These are phyloP conservation scores for Termitomyces sp. DNA, from an alignment of 768 basidiomycete species.

Conservation along the genomic window DNA sequence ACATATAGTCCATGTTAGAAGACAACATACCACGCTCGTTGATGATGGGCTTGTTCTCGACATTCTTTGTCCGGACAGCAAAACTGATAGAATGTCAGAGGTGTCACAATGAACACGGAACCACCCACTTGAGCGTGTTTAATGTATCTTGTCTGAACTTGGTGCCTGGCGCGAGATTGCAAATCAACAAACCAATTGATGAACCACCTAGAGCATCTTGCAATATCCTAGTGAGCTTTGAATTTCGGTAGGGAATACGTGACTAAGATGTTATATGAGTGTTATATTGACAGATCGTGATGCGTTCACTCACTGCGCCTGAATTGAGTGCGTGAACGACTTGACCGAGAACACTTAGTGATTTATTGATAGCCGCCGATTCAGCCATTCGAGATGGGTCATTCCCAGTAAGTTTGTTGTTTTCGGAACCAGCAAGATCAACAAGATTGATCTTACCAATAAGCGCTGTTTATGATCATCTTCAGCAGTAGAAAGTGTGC, in stretches of 20 bases:
- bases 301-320: slow-evolving; percentile 45
- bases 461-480: slow-evolving; percentile 37
- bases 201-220: slow-evolving; percentile 88
- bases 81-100: slow-evolving; percentile 38
- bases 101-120: background rate
- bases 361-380: slow-evolving; percentile 87
- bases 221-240: slow-evolving; percentile 82
- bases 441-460: slow-evolving; percentile 82
- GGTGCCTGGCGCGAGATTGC: slow-evolving; percentile 78
- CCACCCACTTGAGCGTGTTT: slow-evolving; percentile 80
- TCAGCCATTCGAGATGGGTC: slow-evolving; percentile 86
- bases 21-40: slow-evolving; percentile 63
- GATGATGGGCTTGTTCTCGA: slow-evolving; percentile 77
- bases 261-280: slow-evolving; percentile 31
- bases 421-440: slow-evolving; percentile 88
- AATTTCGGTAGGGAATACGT: slow-evolving; percentile 86
- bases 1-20: slow-evolving; percentile 1
- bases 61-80: slow-evolving; percentile 77
- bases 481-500: slow-evolving; percentile 2
- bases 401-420: slow-evolving; percentile 89
- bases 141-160: slow-evolving; percentile 85
- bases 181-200: slow-evolving; percentile 76
- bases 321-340: slow-evolving; percentile 83
- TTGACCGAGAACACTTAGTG: slow-evolving; percentile 79
- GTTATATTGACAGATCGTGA: background rate